Conservation (phyloP, 140 eudicot species). For the Stevia rebaudiana region DNA sequence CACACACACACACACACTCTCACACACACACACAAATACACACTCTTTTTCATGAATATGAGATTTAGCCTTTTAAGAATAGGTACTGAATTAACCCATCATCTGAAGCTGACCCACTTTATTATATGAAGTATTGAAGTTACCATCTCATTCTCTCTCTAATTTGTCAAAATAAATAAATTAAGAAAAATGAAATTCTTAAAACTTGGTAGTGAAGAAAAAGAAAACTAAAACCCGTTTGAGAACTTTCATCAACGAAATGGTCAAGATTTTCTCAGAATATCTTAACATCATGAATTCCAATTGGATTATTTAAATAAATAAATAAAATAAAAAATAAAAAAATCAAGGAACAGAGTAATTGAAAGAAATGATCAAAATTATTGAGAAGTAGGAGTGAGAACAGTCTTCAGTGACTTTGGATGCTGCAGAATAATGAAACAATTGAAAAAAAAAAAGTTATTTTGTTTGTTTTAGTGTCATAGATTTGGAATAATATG, state of each 20-base stretch:
- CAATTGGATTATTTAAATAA: background rate
- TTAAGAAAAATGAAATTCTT: background rate
- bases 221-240: background rate
- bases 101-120: slow-evolving; percentile 37
- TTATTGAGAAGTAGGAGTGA: slow-evolving; percentile 27
- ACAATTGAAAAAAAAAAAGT: slow-evolving; percentile 8
- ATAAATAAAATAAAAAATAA: background rate
- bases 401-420: slow-evolving; percentile 15
- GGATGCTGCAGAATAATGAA: slow-evolving; percentile 21
- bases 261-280: background rate
- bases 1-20: slow-evolving; percentile 22
- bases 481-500: slow-evolving; percentile 23
- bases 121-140: slow-evolving; percentile 28
- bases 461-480: slow-evolving; percentile 17
- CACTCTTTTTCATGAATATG: background rate
- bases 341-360: background rate
- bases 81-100: slow-evolving; percentile 27
- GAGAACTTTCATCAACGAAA: background rate
- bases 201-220: slow-evolving; percentile 20
- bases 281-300: background rate
- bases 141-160: slow-evolving; percentile 28
- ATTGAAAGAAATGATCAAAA: too few relatives aligned
- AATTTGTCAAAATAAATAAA: slow-evolving; percentile 17
- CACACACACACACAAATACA: slow-evolving; percentile 19
- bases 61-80: slow-evolving; percentile 17